Evolutionary conservation across 1,284 basidiomycete genomes (phyloP).

Genomic region (Cryptococcus sp.): DNA sequence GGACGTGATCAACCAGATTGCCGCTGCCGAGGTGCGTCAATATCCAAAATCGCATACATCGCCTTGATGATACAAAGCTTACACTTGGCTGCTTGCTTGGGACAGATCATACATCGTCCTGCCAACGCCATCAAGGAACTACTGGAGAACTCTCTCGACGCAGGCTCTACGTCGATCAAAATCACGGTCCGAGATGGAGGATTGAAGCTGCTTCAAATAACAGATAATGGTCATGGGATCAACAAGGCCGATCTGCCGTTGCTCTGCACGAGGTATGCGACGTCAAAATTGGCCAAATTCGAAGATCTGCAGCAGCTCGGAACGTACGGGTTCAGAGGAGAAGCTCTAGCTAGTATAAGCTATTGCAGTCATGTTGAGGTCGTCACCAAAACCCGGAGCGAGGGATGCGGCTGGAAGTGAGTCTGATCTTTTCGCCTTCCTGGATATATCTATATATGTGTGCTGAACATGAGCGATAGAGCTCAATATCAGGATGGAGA

Average conservation of each 20-base stretch:
- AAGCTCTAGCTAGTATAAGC: constrained; percentile 94
- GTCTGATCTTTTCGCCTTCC: constrained; percentile 32
- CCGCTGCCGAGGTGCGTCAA: constrained; percentile 60
- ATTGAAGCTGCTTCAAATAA: constrained; percentile 90
- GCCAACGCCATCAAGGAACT: constrained; percentile 96
- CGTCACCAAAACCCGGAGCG: constrained; percentile 79
- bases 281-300: constrained; percentile 86
- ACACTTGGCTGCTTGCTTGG: not conserved
- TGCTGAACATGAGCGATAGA: constrained; percentile 55
- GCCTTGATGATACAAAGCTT: not conserved
- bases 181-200: constrained; percentile 94
- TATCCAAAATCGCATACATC: too few relatives aligned
- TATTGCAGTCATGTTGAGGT: constrained; percentile 89
- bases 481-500: constrained; percentile 76
- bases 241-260: constrained; percentile 79
- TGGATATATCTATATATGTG: not conserved
- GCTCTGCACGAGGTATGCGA: constrained; percentile 93
- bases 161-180: constrained; percentile 82
- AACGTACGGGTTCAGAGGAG: constrained; percentile 97
- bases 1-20: constrained; percentile 63
- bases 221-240: constrained; percentile 95
- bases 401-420: constrained; percentile 87
- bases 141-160: constrained; percentile 92
- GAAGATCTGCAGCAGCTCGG: constrained; percentile 81
- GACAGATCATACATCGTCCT: constrained; percentile 91